Conservation (phyloP, 495 filamentous ascomycete species). For the Hypoxylon rickii region DNA sequence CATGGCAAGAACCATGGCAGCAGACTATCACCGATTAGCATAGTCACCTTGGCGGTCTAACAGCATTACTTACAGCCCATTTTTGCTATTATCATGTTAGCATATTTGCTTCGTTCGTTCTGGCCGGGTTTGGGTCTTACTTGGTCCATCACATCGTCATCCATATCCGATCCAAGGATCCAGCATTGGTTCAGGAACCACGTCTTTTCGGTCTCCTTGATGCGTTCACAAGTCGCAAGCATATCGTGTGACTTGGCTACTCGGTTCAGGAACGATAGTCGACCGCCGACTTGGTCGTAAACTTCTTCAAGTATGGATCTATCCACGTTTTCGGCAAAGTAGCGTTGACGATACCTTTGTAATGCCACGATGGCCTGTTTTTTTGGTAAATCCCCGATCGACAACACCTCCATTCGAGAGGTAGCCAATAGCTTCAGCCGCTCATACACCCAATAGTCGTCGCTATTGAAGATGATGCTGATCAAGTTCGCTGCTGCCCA, state of each 20-base stretch:
- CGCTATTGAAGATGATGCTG: conserved; percentile 88
- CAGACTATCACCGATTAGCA: conserved; percentile 57
- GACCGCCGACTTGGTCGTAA: conserved; percentile 83
- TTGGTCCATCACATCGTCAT: conserved; percentile 97
- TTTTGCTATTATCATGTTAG: conserved; percentile 82
- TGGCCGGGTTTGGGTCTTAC: no score
- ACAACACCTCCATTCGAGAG: conserved; percentile 81
- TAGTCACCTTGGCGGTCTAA: background rate
- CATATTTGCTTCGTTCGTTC: no score
- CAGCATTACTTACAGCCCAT: conserved; percentile 65
- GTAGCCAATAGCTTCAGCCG: conserved; percentile 86
- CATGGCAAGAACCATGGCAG: conserved; percentile 91
- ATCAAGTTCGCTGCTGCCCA: conserved; percentile 91
- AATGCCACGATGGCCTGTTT: conserved; percentile 74
- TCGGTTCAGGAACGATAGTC: conserved; percentile 81
- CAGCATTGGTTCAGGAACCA: conserved; percentile 97
- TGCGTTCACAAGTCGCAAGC: conserved; percentile 74
- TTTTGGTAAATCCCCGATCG: conserved; percentile 80
- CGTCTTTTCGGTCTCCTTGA: conserved; percentile 80
- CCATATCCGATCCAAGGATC: conserved; percentile 91
- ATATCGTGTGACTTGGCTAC: conserved; percentile 83
- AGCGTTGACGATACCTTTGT: conserved; percentile 71
- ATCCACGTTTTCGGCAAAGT: conserved; percentile 62
- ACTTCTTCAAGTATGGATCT: conserved; percentile 68
- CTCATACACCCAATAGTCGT: conserved; percentile 99